Evolutionary conservation across 352 stramenopile species (phyloP).

Genomic region (Pythium dissimile): DNA sequence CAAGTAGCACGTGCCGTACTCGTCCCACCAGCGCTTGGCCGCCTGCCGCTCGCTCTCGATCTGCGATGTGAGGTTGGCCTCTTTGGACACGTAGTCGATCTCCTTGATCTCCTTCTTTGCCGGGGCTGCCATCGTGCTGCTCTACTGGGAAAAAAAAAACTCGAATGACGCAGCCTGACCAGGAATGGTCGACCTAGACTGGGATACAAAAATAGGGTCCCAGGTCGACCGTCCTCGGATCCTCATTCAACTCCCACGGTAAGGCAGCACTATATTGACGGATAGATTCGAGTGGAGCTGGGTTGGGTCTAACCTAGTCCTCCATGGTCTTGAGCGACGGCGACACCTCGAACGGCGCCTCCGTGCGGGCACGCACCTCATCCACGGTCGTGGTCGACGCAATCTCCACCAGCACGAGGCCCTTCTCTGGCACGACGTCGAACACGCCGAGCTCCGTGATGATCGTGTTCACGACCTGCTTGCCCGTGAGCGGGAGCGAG

Average conservation of each 20-base stretch:
- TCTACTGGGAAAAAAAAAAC: background rate
- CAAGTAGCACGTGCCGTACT: constrained; percentile 77
- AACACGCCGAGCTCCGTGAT: constrained; percentile 92
- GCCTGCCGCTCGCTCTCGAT: constrained; percentile 79
- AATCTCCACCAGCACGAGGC: constrained; percentile 89
- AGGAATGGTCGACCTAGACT: background rate
- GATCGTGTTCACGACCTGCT: constrained; percentile 92
- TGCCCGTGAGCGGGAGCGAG: constrained; percentile 93
- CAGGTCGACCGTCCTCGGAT: constrained; percentile 9
- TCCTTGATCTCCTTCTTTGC: constrained; percentile 60
- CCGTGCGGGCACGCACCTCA: constrained; percentile 73
- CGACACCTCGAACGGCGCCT: constrained; percentile 72
- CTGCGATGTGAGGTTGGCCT: constrained; percentile 78
- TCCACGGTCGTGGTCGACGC: constrained; percentile 79
- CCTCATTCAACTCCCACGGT: background rate
- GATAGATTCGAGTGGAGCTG: too few species aligned
- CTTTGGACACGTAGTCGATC: constrained; percentile 79
- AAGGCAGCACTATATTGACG: constrained; percentile 7
- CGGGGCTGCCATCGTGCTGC: constrained; percentile 19
- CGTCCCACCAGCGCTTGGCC: constrained; percentile 79
- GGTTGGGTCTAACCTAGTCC: constrained; percentile 25
- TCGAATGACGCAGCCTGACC: background rate
- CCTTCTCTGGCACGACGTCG: constrained; percentile 52
- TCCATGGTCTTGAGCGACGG: constrained; percentile 63
- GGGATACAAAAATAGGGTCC: constrained; percentile 17